phyloP scores from a whole-genome alignment of 208 protist species.

The Endotrypanum monterogeii region DNA sequence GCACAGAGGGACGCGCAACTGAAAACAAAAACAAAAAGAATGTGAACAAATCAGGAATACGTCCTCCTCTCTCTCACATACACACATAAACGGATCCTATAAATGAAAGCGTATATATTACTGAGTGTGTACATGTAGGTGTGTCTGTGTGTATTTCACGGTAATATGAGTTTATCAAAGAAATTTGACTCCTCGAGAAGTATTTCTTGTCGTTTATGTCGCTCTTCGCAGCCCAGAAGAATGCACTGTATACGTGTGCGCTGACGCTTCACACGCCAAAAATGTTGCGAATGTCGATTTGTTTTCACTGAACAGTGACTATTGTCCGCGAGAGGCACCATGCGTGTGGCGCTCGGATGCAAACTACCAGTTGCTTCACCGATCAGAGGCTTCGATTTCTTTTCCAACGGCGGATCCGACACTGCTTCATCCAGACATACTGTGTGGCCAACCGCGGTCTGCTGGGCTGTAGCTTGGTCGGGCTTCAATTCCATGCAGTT shows the following conservation, averaged over 20 bases:
- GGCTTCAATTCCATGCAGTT: not conserved
- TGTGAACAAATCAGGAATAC: not conserved
- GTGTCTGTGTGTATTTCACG: not conserved
- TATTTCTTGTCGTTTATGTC: slow-evolving; percentile 12
- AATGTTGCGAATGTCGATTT: slow-evolving; percentile 12
- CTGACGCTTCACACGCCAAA: slow-evolving; percentile 12
- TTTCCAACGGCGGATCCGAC: too few relatives aligned
- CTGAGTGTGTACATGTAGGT: not conserved
- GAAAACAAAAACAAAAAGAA: not conserved
- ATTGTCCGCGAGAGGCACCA: slow-evolving; percentile 21
- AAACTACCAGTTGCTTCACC: not conserved
- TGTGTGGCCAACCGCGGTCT: too few relatives aligned
- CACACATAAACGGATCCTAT: not conserved
- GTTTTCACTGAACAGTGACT: slow-evolving; percentile 15
- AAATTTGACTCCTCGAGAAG: slow-evolving; percentile 10
- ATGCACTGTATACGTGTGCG: slow-evolving; percentile 11
- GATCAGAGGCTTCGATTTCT: not conserved
- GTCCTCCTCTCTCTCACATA: not conserved
- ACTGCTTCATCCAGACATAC: not conserved
- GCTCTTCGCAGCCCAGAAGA: slow-evolving; percentile 29
- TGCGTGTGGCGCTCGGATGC: not conserved
- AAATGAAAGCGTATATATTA: not conserved
- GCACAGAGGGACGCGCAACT: too few relatives aligned
- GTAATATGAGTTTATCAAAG: not conserved
- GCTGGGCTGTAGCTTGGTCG: not conserved